These are phyloP conservation scores for Boletus pseudo-olivaceus DNA, from an alignment of 768 basidiomycete genomes.

Conservation along the genomic window DNA sequence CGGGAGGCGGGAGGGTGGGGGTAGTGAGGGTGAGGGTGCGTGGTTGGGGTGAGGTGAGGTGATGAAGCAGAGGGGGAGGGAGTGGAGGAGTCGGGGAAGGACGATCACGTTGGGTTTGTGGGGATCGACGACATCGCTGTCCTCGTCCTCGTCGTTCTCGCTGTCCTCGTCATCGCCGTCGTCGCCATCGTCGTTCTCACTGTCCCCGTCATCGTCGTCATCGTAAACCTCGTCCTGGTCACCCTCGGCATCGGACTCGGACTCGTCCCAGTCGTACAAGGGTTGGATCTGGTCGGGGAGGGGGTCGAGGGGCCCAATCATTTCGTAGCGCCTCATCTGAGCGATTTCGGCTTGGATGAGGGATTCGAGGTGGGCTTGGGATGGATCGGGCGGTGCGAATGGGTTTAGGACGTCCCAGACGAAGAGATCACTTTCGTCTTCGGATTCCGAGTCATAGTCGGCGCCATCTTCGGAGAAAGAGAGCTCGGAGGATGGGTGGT, in stretches of 20 bases:
- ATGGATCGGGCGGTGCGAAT: conserved; percentile 2
- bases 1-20: not conserved
- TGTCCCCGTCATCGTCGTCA: not conserved
- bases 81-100: conserved; percentile 2
- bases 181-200: too few relatives aligned
- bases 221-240: not conserved
- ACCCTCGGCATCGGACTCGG: not conserved
- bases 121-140: not conserved
- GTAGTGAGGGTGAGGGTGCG: not conserved
- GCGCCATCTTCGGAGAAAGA: not conserved
- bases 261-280: not conserved
- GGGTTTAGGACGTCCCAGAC: conserved; percentile 18
- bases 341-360: not conserved
- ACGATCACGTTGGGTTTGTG: not conserved
- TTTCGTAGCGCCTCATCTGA: not conserved
- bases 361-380: not conserved
- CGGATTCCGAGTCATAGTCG: too few relatives aligned
- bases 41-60: not conserved
- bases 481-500: not conserved
- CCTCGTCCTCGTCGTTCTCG: not conserved
- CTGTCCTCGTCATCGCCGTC: not conserved
- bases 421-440: not conserved
- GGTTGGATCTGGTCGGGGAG: not conserved
- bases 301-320: not conserved
- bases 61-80: not conserved